phyloP scores from a whole-genome alignment of 768 basidiomycete genomes.

The Hericium coralloides region DNA sequence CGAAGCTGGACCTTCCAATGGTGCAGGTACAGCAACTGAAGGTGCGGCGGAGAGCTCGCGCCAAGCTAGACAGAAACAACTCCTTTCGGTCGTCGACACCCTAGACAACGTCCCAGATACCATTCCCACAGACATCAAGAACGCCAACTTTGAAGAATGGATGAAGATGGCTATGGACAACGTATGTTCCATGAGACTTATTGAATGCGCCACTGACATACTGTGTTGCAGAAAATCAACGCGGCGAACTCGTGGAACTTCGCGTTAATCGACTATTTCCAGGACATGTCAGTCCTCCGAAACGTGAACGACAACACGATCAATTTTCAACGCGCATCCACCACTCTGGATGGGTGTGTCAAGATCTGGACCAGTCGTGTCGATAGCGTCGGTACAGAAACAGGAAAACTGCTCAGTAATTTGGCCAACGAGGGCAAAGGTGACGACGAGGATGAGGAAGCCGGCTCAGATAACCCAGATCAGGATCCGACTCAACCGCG shows the following conservation, averaged over 20 bases:
- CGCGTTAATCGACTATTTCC: constrained; percentile 97
- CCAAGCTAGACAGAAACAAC: constrained; percentile 45
- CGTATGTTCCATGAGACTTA: constrained; percentile 32
- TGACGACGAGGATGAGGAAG: constrained; percentile 52
- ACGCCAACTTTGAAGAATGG: constrained; percentile 95
- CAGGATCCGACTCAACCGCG: constrained; percentile 48
- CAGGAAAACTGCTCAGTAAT: constrained; percentile 89
- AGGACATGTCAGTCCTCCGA: constrained; percentile 92
- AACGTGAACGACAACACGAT: constrained; percentile 93
- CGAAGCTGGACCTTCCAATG: constrained; percentile 47
- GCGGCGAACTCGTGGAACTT: constrained; percentile 96
- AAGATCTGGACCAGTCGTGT: constrained; percentile 99
- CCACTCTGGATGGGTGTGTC: constrained; percentile 95
- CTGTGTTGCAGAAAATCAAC: constrained; percentile 83
- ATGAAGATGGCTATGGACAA: constrained; percentile 99
- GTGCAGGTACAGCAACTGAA: constrained; percentile 28
- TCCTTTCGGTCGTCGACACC: constrained; percentile 50
- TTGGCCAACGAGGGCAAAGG: constrained; percentile 54
- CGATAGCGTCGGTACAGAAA: constrained; percentile 94
- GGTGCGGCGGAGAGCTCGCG: constrained; percentile 29
- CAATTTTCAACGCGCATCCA: constrained; percentile 98
- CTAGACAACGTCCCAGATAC: constrained; percentile 35
- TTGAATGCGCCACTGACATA: neutral
- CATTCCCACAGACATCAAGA: constrained; percentile 76
- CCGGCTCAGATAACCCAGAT: constrained; percentile 50